phyloP scores from a whole-genome alignment of 768 basidiomycete species.

The Lentinula detonsa region DNA sequence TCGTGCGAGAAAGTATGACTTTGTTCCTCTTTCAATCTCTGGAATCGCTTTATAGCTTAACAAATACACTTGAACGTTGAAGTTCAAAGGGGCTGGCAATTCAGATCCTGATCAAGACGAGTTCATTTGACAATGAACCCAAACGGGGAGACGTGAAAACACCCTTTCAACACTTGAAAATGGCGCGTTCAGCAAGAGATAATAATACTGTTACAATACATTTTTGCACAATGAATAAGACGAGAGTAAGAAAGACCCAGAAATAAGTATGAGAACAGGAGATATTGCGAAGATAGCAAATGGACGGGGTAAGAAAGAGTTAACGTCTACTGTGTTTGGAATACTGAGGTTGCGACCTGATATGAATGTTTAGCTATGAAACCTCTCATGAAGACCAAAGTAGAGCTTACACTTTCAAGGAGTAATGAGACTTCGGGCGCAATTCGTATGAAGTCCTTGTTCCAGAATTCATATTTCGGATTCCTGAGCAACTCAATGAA shows the following conservation, averaged over 20 bases:
- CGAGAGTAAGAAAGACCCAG: conserved; percentile 50
- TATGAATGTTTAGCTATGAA: conserved; percentile 8
- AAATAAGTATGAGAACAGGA: conserved; percentile 37
- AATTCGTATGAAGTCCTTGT: conserved; percentile 77
- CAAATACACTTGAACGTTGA: too few species aligned
- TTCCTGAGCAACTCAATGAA: conserved; percentile 93
- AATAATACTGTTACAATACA: conserved; percentile 78
- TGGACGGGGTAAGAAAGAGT: conserved; percentile 39
- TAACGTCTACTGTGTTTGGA: conserved; percentile 57
- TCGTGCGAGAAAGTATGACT: too few species aligned
- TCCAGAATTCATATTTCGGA: conserved; percentile 88
- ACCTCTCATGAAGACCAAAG: conserved; percentile 4
- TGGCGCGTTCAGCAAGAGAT: conserved; percentile 20
- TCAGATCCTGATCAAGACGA: not conserved
- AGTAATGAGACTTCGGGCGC: conserved; percentile 83
- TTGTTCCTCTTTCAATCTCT: too few species aligned
- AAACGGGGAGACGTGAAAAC: not conserved
- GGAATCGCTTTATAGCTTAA: too few species aligned
- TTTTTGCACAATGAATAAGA: conserved; percentile 42
- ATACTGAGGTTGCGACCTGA: conserved; percentile 75
- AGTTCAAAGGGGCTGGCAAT: too few species aligned
- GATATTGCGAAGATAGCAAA: conserved; percentile 77
- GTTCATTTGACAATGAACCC: not conserved
- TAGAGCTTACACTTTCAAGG: conserved; percentile 67
- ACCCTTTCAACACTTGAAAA: conserved; percentile 54